These are phyloP conservation scores for Postia placenta DNA, from an alignment of 768 basidiomycete genomes.

Conservation along the genomic window DNA sequence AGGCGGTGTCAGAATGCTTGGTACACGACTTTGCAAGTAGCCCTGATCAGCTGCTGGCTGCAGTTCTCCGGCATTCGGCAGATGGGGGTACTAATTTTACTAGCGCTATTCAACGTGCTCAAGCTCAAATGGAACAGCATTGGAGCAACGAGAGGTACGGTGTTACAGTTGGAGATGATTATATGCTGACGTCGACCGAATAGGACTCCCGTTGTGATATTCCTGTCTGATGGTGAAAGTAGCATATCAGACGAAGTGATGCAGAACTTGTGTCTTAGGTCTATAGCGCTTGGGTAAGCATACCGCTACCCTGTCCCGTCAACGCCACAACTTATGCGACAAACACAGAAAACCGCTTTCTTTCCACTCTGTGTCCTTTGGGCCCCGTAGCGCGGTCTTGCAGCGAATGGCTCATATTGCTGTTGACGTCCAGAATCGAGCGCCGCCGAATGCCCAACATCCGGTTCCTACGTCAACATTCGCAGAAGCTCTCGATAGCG, in stretches of 20 bases:
- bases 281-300: conserved; percentile 39
- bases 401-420: conserved; percentile 51
- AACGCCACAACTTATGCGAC: too few species aligned
- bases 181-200: background rate
- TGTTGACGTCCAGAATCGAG: conserved; percentile 36
- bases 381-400: conserved; percentile 28
- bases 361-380: conserved; percentile 57
- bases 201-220: conserved; percentile 38
- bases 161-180: background rate
- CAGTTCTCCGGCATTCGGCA: conserved; percentile 27
- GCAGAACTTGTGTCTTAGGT: conserved; percentile 35
- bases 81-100: conserved; percentile 38
- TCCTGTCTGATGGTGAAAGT: conserved; percentile 53
- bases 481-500: conserved; percentile 45
- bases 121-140: conserved; percentile 33
- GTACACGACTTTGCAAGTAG: conserved; percentile 41
- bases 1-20: conserved; percentile 18
- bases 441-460: conserved; percentile 33
- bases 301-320: background rate
- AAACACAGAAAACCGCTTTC: conserved; percentile 43
- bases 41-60: conserved; percentile 37
- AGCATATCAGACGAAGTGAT: conserved; percentile 29
- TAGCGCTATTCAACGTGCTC: conserved; percentile 31
- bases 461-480: conserved; percentile 41
- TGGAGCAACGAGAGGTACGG: conserved; percentile 48